Evolutionary conservation across 2,329 filamentous ascomycete genomes (phyloP).

Genomic region (Fusarium mexicanum): DNA sequence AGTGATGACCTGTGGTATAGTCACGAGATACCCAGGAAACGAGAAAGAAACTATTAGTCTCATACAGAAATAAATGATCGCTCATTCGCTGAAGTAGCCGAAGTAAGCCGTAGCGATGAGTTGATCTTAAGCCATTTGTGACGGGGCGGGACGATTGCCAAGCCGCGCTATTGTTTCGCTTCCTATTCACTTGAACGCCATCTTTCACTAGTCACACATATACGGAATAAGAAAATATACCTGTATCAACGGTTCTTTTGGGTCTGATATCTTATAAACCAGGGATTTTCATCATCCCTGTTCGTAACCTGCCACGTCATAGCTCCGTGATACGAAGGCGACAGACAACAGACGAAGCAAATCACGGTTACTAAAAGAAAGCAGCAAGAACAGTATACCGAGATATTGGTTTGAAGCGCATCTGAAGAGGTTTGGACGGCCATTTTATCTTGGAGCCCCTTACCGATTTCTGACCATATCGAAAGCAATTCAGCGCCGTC

Average conservation of each 20-base stretch:
- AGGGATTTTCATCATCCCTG: accelerated
- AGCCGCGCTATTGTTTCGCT: not conserved
- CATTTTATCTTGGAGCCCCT: accelerated
- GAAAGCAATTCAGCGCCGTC: accelerated
- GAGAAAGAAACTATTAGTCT: accelerated
- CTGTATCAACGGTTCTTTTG: too few relatives aligned
- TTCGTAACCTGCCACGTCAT: not conserved
- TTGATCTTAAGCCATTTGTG: not conserved
- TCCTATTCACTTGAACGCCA: not conserved
- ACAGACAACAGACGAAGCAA: too few relatives aligned
- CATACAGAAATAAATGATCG: accelerated
- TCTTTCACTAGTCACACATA: accelerated
- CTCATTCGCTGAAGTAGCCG: not conserved
- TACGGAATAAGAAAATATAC: accelerated
- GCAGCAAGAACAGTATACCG: too few relatives aligned
- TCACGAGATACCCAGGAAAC: accelerated
- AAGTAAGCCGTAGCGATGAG: not conserved
- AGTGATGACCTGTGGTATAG: accelerated
- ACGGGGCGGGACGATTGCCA: not conserved
- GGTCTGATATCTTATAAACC: not conserved
- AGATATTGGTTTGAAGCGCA: accelerated
- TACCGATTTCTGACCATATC: not conserved
- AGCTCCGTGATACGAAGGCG: not conserved
- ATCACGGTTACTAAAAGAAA: accelerated
- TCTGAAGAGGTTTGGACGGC: accelerated